Percentiles rank a stretch among this genome's conserved stretches.
phyloP scores from a whole-genome alignment of 495 filamentous ascomycete genomes.

The Penicillium pulvis region DNA sequence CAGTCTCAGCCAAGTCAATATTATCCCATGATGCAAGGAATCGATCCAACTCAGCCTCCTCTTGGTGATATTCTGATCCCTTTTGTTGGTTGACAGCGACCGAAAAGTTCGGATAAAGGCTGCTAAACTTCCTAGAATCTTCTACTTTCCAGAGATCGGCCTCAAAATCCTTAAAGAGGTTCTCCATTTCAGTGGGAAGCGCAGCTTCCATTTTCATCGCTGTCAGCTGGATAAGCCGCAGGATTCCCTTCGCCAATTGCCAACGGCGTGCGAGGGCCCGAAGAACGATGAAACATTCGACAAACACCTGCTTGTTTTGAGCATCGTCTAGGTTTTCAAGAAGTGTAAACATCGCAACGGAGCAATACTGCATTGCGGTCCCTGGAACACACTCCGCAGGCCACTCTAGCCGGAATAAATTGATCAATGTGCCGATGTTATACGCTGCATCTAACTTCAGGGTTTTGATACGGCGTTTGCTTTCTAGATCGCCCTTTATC shows the following conservation, averaged over 20 bases:
- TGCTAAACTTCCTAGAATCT: constrained; percentile 29
- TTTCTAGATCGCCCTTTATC: too few relatives aligned
- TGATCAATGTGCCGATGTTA: too few relatives aligned
- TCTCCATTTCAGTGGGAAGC: constrained; percentile 32
- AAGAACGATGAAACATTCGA: constrained; percentile 28
- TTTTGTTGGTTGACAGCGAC: too few relatives aligned
- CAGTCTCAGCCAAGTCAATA: too few relatives aligned
- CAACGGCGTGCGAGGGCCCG: constrained; percentile 31
- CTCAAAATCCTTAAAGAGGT: constrained; percentile 34
- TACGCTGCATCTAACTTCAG: too few relatives aligned
- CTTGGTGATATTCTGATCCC: too few relatives aligned
- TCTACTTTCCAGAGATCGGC: constrained; percentile 23
- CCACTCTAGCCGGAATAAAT: too few relatives aligned
- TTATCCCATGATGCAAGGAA: too few relatives aligned
- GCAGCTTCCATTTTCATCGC: constrained; percentile 29
- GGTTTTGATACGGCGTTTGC: too few relatives aligned
- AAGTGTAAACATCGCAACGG: constrained; percentile 32
- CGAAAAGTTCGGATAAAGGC: constrained; percentile 34
- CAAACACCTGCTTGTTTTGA: constrained; percentile 30
- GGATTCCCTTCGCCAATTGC: constrained; percentile 33
- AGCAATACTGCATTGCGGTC: constrained; percentile 13
- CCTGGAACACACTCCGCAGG: not conserved
- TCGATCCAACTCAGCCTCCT: too few relatives aligned
- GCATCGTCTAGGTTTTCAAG: constrained; percentile 29
- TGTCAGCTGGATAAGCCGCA: constrained; percentile 38